Base-by-base conservation (phyloP, 345 rosid species). In the Gossypium herbaceum region DNA sequence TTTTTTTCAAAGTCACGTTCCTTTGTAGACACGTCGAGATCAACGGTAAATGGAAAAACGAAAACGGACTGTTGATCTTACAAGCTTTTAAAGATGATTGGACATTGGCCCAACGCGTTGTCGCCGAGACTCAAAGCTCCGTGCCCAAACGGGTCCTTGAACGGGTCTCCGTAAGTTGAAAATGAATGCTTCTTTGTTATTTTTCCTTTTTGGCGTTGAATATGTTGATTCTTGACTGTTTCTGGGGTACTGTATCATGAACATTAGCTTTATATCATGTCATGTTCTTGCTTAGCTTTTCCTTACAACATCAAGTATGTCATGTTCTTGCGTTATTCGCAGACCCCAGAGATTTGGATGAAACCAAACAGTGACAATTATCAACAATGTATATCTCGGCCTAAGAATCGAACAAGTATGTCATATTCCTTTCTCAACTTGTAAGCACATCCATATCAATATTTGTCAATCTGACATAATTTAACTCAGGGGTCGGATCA, bases 341-440 rank as follows among this genome's bases (percentile, higher is more conserved):
- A 94, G 98, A 85, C 82, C 56, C 93, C 93, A 45, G 92, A 92
- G 78, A 92, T 91, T 75, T 92, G 98, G 98, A 88, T 82, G 91
- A 94, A 90, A 82, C 94, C 98, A 19, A 83, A 89, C 75, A 88
- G 92, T 11, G 88, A 90, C 51, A 75, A 78, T 74, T 87, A 78
- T 68, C 77, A 84, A 25, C 86, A 86, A 72, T 94, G 98, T 84
- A 85, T 90, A 79, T 73, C 84, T 44, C 85, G 94, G 69, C 87
- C 94, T 1, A 88, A 75, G 78, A 90, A 84, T 67, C 81, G 45
- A 72, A 81, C 76, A 44, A 84, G 98, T 94, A 82, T 8, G 92
- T 75, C 67, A 16, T 58, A 17, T 29, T 59, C 67, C 20, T 8
- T 7, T 25, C 48, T n/a, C 59, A 55, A 55, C 59, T n/a, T 45